Evolutionary conservation across 768 basidiomycete genomes (phyloP).

Genomic region (Serendipita sp.): DNA sequence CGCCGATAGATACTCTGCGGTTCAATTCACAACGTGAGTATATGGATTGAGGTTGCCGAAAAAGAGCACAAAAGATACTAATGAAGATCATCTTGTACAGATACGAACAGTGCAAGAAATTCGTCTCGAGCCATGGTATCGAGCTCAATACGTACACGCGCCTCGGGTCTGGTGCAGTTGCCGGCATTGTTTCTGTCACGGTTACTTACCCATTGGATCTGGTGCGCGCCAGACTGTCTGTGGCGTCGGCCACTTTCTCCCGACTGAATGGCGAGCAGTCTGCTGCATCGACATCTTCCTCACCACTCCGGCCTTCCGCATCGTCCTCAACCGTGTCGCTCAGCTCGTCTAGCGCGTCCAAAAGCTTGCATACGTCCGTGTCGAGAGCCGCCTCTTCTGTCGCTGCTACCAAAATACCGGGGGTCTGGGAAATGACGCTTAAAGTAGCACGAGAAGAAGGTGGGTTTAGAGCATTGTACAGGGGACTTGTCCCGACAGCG

Average conservation of each 20-base stretch:
- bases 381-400: slow-evolving; percentile 15
- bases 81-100: slow-evolving; percentile 23
- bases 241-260: slow-evolving; percentile 65
- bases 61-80: too few relatives aligned
- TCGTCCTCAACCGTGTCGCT: slow-evolving; percentile 40
- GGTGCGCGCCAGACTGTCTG: slow-evolving; percentile 79
- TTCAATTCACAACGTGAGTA: slow-evolving; percentile 24
- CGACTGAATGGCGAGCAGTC: slow-evolving; percentile 16
- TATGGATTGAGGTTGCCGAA: background rate
- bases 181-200: slow-evolving; percentile 92
- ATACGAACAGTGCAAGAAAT: slow-evolving; percentile 84
- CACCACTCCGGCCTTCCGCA: slow-evolving; percentile 27
- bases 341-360: slow-evolving; percentile 4
- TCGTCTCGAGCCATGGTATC: slow-evolving; percentile 16
- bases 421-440: slow-evolving; percentile 73
- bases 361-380: slow-evolving; percentile 8
- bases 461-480: slow-evolving; percentile 66
- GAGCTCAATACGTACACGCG: slow-evolving; percentile 80
- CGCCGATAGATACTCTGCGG: slow-evolving; percentile 16
- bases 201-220: slow-evolving; percentile 84
- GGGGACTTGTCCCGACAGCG: slow-evolving; percentile 70
- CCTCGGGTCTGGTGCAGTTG: slow-evolving; percentile 71
- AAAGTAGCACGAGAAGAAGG: slow-evolving; percentile 89
- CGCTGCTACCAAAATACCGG: slow-evolving; percentile 18
- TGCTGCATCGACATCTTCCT: slow-evolving; percentile 15